Evolutionary conservation across 2,329 filamentous ascomycete species (phyloP).

Genomic region (Ophiostoma sp.): DNA sequence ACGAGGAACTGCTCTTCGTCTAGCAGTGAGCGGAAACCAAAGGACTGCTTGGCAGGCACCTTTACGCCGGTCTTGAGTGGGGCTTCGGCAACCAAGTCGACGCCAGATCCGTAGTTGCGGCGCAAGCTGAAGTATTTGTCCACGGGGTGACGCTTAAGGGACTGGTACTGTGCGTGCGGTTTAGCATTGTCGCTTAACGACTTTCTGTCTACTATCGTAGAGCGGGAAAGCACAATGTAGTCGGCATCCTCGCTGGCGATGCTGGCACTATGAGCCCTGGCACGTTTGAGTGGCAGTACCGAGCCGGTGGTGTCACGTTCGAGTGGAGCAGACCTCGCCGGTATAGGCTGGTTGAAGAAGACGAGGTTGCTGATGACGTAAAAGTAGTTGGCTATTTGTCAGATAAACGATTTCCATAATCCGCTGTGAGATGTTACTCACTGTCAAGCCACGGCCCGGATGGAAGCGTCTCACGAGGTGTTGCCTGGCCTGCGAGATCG

Average conservation of each 20-base stretch:
- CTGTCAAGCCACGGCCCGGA: background rate
- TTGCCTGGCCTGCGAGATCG: background rate
- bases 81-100: background rate
- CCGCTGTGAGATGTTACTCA: background rate
- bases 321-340: background rate
- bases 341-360: background rate
- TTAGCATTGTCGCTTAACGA: background rate
- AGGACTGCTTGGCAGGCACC: background rate
- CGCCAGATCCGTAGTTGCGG: background rate
- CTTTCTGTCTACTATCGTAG: slow-evolving; percentile 4
- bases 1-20: background rate
- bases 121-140: background rate
- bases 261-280: background rate
- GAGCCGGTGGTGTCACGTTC: background rate
- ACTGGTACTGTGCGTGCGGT: background rate
- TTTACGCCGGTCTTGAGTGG: background rate
- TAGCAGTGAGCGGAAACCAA: background rate
- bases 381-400: slow-evolving; percentile 3
- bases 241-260: background rate
- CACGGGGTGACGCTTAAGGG: background rate
- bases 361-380: background rate
- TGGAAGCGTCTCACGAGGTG: background rate
- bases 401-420: background rate
- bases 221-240: slow-evolving; percentile 1
- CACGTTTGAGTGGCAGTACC: background rate